These are phyloP conservation scores for Capsella rubella DNA, from an alignment of 441 rosid genomes.

Conservation along the genomic window DNA sequence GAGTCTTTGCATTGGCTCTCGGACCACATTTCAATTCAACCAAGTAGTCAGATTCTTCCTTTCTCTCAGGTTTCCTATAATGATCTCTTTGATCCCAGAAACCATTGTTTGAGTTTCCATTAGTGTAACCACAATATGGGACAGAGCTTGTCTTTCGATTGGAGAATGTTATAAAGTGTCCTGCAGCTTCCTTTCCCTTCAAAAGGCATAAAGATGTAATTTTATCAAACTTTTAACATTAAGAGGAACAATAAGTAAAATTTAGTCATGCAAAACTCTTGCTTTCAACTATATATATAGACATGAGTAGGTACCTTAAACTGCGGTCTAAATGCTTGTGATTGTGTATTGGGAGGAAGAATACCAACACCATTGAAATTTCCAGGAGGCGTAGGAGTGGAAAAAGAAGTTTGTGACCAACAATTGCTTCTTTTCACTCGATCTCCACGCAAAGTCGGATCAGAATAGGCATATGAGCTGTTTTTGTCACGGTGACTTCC, in stretches of 20 bases:
- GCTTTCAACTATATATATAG: not conserved
- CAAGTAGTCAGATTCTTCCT: constrained; percentile 52
- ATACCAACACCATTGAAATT: constrained; percentile 47
- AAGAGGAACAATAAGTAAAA: constrained; percentile 3
- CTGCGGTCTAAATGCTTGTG: constrained; percentile 47
- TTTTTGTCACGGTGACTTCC: constrained; percentile 57
- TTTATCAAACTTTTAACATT: constrained; percentile 34
- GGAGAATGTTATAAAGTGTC: constrained; percentile 48
- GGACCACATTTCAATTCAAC: constrained; percentile 80
- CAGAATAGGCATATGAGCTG: constrained; percentile 64
- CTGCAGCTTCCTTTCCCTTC: constrained; percentile 53
- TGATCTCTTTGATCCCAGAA: constrained; percentile 58
- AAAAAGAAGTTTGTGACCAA: constrained; percentile 47
- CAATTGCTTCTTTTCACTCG: constrained; percentile 45
- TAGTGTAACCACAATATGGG: constrained; percentile 44
- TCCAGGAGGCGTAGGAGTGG: constrained; percentile 45
- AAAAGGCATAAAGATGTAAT: constrained; percentile 48
- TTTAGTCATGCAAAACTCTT: not conserved
- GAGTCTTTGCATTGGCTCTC: constrained; percentile 52
- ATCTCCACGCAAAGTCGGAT: constrained; percentile 53
- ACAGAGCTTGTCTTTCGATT: constrained; percentile 51
- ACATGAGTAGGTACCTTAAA: constrained; percentile 51
- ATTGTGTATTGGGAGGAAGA: constrained; percentile 41
- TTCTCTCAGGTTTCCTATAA: constrained; percentile 45
- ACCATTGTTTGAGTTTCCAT: constrained; percentile 53